Percentiles rank a stretch among this genome's conserved stretches.
These are phyloP conservation scores for Marasmius oreades DNA, from an alignment of 1,284 basidiomycete genomes.

Conservation along the genomic window DNA sequence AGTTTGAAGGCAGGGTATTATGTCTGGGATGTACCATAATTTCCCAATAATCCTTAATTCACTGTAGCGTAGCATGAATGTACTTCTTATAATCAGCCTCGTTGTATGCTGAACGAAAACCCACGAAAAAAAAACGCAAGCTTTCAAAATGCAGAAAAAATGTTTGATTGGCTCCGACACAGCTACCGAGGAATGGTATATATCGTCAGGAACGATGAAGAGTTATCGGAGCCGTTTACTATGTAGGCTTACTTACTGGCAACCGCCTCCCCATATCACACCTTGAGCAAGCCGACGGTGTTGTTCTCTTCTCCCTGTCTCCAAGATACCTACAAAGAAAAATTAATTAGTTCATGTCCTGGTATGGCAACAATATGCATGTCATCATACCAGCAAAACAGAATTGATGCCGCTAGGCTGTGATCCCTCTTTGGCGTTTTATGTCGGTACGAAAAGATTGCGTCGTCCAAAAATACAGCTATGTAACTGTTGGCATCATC, in stretches of 20 bases:
- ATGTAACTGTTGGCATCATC: neutral
- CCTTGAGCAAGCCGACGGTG: conserved; percentile 5
- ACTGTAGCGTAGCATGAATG: no score
- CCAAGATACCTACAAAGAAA: conserved; percentile 5
- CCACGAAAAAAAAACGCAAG: no score
- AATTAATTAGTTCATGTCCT: conserved; percentile 6
- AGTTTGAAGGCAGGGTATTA: no score
- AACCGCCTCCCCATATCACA: neutral
- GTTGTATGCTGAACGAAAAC: no score
- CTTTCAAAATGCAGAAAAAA: no score
- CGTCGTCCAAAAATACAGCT: neutral
- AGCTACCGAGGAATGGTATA: neutral
- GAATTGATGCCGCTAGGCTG: neutral
- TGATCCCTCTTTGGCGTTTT: neutral
- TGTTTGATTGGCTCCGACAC: neutral
- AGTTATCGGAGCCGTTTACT: neutral
- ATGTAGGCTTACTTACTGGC: neutral
- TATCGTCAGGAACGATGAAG: neutral
- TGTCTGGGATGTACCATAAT: no score
- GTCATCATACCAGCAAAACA: neutral
- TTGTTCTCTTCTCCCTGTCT: conserved; percentile 1
- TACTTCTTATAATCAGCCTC: no score
- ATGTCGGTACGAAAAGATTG: neutral
- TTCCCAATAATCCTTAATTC: no score
- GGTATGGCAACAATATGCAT: neutral